These are phyloP conservation scores for Nothophaeocryptopus gaeumannii DNA, from an alignment of 2,329 filamentous ascomycete genomes.

Conservation along the genomic window DNA sequence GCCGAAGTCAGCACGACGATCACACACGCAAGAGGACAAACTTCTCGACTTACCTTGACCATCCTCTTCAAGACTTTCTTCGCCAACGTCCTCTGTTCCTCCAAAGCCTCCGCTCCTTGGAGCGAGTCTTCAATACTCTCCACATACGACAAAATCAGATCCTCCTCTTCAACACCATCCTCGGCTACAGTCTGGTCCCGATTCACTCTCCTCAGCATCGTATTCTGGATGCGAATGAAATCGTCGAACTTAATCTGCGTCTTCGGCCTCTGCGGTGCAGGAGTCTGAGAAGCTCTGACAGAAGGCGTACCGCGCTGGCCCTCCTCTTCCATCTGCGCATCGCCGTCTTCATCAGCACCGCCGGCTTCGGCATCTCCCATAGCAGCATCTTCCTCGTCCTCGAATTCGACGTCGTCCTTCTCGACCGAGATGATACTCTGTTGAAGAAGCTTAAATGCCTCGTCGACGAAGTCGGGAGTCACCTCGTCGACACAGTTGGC, in stretches of 20 bases:
- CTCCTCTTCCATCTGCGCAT: conserved; percentile 50
- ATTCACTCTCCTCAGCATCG: conserved; percentile 77
- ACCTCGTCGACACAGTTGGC: conserved; percentile 95
- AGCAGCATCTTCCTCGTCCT: conserved; percentile 63
- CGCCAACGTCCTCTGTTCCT: conserved; percentile 69
- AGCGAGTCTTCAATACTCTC: conserved; percentile 86
- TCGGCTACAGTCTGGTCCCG: conserved; percentile 73
- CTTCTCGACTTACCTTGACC: conserved; percentile 86
- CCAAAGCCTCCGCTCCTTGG: conserved; percentile 74
- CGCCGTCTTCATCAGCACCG: conserved; percentile 43
- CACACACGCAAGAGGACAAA: no score
- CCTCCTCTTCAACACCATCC: conserved; percentile 81
- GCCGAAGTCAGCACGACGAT: conserved; percentile 5
- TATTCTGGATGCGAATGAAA: conserved; percentile 85
- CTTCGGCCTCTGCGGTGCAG: conserved; percentile 53
- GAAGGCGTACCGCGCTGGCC: conserved; percentile 34
- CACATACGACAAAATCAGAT: conserved; percentile 82
- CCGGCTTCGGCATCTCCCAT: conserved; percentile 50
- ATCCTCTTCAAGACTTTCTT: conserved; percentile 90
- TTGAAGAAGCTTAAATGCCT: conserved; percentile 85
- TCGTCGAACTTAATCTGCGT: conserved; percentile 95
- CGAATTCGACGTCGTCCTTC: conserved; percentile 94
- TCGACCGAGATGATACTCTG: conserved; percentile 98
- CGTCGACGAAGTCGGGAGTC: conserved; percentile 76
- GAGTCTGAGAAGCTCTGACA: conserved; percentile 42